Percentiles rank a stretch among this genome's conserved stretches.
phyloP scores from a whole-genome alignment of 345 rosid genomes.

The Rhodomyrtus tomentosa region DNA sequence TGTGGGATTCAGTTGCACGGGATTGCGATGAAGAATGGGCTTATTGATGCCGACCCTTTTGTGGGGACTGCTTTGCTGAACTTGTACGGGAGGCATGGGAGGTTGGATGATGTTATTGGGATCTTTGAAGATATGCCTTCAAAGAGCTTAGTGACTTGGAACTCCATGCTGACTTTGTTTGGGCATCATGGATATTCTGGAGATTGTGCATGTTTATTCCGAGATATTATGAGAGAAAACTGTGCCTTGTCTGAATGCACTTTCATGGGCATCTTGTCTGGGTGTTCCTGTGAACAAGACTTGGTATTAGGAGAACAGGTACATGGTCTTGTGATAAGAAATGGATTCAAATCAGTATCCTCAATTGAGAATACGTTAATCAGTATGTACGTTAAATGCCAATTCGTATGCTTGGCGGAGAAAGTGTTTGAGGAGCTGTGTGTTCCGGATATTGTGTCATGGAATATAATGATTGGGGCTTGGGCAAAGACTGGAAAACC shows the following conservation, averaged over 20 bases:
- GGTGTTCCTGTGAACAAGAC: conserved; percentile 28
- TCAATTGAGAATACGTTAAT: conserved; percentile 47
- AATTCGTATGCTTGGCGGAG: conserved; percentile 19
- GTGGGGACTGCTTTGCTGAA: conserved; percentile 66
- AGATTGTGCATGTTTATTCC: conserved; percentile 35
- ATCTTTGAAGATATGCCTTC: conserved; percentile 55
- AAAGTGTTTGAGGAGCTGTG: conserved; percentile 29
- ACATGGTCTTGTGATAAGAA: conserved; percentile 51
- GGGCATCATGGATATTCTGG: conserved; percentile 33
- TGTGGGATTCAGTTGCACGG: conserved; percentile 55
- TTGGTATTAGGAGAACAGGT: conserved; percentile 41
- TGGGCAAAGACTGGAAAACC: conserved; percentile 33
- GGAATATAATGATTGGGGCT: conserved; percentile 63
- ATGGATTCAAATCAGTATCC: conserved; percentile 23
- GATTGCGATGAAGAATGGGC: conserved; percentile 47
- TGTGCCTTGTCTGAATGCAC: conserved; percentile 40
- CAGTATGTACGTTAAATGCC: conserved; percentile 53
- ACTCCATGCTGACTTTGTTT: conserved; percentile 46
- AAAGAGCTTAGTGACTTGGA: conserved; percentile 71
- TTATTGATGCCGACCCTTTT: conserved; percentile 41
- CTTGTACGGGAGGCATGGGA: conserved; percentile 53
- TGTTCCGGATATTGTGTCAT: conserved; percentile 45
- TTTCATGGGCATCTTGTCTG: conserved; percentile 48
- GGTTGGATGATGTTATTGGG: conserved; percentile 28
- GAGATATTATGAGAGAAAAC: conserved; percentile 29